Evolutionary conservation across 768 basidiomycete genomes (phyloP), one percentile per base, ranked within the genome.

Genomic region (Pholiota microspora): DNA sequence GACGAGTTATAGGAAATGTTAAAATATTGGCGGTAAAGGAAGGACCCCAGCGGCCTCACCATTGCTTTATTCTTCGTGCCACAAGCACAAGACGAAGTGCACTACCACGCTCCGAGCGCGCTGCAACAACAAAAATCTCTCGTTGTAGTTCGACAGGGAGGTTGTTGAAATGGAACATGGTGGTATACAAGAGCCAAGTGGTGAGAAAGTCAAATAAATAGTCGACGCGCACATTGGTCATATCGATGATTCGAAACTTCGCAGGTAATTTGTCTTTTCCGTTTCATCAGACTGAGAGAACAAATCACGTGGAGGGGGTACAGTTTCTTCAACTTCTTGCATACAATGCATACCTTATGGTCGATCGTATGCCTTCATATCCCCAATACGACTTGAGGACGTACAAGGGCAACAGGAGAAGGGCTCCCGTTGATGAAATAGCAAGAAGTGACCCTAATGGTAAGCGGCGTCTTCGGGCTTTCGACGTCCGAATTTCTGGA

Each of bases 71-170:
- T 42, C 67, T 63, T 40, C 64, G 69, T 25, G 75, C 73, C 4
- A 77, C 76, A 23, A 71, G 62, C 15, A 68, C 66, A 7, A 77
- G 64, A 16, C 61, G 61, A 36, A 66, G 58, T 2, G 70, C 68
- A 36, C 59, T 67, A 31, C 56, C 57, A 10, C 53, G 64, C 44
- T 72, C 60, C 9, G 61, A 49, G 10, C 56, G 44, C n/a, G 69
- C 74, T 18, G 73, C 69, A 8, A 61, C 58, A 23, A 70, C 59
- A 54, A 77, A 72, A 53, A 76, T 72, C 52, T 71, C 67, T 16
- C 72, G 68, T 54, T 76, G 72, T 9, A 77, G 69, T 50, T 77
- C 76, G 24, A 66, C 56, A 21, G 76, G 76, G 44, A 77, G 71
- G 38, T 64, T 47, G 51, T 59, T 63, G 64, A 73, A 62, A 45